Evolutionary conservation across 345 rosid genomes (phyloP).

Genomic region (Draba incana): DNA sequence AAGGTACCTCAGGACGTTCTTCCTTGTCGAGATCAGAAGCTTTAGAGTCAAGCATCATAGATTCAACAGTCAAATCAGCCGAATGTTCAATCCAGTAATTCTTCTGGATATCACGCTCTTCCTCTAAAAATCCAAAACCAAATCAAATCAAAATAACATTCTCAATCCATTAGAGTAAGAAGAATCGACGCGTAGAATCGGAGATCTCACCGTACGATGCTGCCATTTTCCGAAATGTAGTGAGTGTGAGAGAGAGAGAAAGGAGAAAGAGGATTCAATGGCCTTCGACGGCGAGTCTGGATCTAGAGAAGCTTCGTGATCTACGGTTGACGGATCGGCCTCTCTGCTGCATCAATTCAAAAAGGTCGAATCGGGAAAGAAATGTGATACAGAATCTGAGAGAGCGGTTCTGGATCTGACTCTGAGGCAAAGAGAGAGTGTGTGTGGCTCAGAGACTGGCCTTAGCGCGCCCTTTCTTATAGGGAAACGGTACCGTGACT

Average conservation of each 20-base stretch:
- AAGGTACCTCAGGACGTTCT: slow-evolving; percentile 88
- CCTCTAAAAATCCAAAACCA: slow-evolving; percentile 44
- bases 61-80: slow-evolving; percentile 68
- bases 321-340: slow-evolving; percentile 67
- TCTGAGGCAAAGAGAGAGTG: not conserved
- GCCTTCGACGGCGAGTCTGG: slow-evolving; percentile 82
- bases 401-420: slow-evolving; percentile 6
- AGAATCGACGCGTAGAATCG: not conserved
- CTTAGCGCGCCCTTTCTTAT: slow-evolving; percentile 25
- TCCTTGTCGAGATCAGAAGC: slow-evolving; percentile 96
- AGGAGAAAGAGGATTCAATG: slow-evolving; percentile 29
- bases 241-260: not conserved
- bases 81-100: slow-evolving; percentile 89
- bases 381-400: not conserved
- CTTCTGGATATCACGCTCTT: slow-evolving; percentile 78
- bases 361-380: not conserved
- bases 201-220: slow-evolving; percentile 38
- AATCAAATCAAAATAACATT: not conserved
- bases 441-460: slow-evolving; percentile 4
- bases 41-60: slow-evolving; percentile 96
- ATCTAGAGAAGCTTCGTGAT: slow-evolving; percentile 83
- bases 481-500: slow-evolving; percentile 19
- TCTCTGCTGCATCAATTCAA: slow-evolving; percentile 66
- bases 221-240: slow-evolving; percentile 56
- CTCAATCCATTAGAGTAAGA: not conserved